Conservation (phyloP, 805 yeast species). For the Wickerhamomyces alni region DNA sequence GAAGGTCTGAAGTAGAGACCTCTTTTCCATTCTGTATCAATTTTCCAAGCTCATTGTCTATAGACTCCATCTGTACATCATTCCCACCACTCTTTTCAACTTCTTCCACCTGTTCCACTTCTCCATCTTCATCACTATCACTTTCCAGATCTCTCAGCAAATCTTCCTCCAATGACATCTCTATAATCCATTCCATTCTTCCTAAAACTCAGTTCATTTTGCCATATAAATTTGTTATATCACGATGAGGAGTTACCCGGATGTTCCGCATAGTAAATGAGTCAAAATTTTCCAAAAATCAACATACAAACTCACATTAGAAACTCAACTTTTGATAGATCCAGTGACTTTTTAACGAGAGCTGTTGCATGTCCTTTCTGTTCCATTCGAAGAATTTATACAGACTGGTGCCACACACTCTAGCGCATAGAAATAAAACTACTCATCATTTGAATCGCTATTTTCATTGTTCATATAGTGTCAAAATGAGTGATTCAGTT, state of each 20-base stretch:
- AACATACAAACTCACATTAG: too few species aligned
- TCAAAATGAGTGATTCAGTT: constrained; percentile 12
- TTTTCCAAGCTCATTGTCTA: not conserved
- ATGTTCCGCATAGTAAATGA: not conserved
- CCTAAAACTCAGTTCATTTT: not conserved
- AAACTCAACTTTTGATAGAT: too few species aligned
- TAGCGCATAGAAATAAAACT: constrained; percentile 2
- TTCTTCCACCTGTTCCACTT: constrained; percentile 2
- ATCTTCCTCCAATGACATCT: constrained; percentile 20
- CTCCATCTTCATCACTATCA: constrained; percentile 20
- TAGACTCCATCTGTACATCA: constrained; percentile 6
- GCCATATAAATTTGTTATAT: not conserved
- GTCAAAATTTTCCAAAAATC: constrained; percentile 1
- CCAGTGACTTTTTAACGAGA: not conserved
- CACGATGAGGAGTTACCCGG: not conserved
- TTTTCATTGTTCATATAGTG: not conserved
- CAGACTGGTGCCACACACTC: constrained; percentile 2
- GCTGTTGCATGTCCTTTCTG: constrained; percentile 12
- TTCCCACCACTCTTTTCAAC: constrained; percentile 2
- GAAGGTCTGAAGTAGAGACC: constrained; percentile 6
- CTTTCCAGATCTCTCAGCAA: constrained; percentile 29
- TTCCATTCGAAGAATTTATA: constrained; percentile 2
- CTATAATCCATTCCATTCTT: too few species aligned
- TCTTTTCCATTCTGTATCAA: constrained; percentile 10
- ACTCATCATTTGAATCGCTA: not conserved